phyloP scores from a whole-genome alignment of 495 filamentous ascomycete species.

The Neurospora terricola region DNA sequence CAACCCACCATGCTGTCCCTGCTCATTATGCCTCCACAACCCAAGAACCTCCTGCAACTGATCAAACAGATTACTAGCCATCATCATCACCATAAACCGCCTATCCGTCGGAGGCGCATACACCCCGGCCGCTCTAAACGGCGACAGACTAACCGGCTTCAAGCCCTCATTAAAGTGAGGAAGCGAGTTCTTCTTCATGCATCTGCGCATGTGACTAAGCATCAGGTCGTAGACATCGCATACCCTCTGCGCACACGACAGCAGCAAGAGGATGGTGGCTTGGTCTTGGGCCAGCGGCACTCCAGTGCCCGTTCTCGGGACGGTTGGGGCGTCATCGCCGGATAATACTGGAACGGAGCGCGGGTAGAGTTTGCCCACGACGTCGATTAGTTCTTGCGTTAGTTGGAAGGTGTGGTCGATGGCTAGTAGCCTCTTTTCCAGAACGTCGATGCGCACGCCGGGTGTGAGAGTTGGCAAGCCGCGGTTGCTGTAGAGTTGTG shows the following conservation, averaged over 20 bases:
- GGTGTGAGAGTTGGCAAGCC: not conserved
- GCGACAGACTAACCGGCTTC: not conserved
- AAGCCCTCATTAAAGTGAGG: not conserved
- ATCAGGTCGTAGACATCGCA: conserved; percentile 1
- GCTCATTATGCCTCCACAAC: not conserved
- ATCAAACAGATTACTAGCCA: conserved; percentile 7
- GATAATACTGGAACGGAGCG: not conserved
- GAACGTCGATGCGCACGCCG: not conserved
- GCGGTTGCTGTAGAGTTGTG: not conserved
- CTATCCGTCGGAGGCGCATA: not conserved
- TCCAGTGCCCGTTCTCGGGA: not conserved
- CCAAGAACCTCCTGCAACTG: conserved; percentile 4
- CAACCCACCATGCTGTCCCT: not conserved
- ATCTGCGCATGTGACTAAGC: not conserved
- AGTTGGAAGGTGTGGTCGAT: conserved; percentile 4
- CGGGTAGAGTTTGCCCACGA: not conserved
- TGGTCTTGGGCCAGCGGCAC: not conserved
- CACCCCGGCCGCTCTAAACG: not conserved
- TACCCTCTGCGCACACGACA: conserved; percentile 4
- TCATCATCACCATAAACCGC: conserved; percentile 1
- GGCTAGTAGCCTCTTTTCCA: not conserved
- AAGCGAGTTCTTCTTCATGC: not conserved
- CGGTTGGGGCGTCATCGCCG: not conserved
- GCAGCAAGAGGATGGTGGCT: not conserved
- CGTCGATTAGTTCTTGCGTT: conserved; percentile 4